Evolutionary conservation across 73 alveolate genomes (phyloP).

Genomic region (Uronychia setigera): DNA sequence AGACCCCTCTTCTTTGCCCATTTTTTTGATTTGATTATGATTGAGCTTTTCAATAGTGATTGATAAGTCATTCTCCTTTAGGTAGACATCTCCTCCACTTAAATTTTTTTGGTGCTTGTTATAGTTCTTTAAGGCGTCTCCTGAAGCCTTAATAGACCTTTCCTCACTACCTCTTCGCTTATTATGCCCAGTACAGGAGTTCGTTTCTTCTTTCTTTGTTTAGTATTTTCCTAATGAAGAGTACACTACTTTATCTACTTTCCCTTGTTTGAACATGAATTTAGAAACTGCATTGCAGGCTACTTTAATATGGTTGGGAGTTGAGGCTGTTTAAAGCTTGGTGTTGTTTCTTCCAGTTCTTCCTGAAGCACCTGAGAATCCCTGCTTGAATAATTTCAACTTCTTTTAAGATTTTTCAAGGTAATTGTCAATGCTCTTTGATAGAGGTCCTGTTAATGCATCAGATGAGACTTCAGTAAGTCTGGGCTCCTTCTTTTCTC

Average conservation of each 20-base stretch:
- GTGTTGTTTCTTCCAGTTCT: background rate
- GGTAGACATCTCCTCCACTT: background rate
- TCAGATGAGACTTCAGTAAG: background rate
- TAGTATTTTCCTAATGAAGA: background rate
- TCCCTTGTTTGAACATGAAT: background rate
- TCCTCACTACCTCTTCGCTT: background rate
- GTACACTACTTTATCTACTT: background rate
- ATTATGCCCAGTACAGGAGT: background rate
- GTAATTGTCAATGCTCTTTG: background rate
- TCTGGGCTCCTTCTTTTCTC: background rate
- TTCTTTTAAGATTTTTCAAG: background rate
- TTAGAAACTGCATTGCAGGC: too few species aligned
- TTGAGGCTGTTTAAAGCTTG: too few species aligned
- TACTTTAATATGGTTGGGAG: too few species aligned
- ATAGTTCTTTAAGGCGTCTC: too few species aligned
- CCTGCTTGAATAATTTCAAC: background rate
- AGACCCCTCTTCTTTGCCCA: too few species aligned
- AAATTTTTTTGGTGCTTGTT: background rate
- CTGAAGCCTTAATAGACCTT: too few species aligned
- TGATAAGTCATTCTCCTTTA: background rate
- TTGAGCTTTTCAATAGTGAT: too few species aligned
- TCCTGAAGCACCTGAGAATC: background rate
- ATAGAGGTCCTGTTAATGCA: background rate
- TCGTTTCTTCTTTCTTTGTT: background rate
- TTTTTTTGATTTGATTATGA: too few species aligned